Conservation (phyloP, 352 stramenopile species). For the Phytophthora agathidicida region DNA sequence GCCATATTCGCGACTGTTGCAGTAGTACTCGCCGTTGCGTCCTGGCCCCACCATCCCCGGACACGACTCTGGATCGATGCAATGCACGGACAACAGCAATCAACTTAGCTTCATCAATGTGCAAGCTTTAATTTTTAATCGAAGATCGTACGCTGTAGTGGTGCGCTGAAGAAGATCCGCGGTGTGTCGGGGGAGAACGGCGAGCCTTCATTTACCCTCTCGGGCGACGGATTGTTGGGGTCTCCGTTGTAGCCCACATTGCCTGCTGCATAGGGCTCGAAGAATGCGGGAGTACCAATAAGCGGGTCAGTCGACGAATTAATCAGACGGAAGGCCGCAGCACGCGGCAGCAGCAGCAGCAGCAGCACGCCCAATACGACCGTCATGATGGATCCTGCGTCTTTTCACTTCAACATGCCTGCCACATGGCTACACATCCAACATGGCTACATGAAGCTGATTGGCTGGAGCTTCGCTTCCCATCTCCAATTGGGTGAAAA, state of each 20-base stretch:
- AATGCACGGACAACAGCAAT: too few relatives aligned
- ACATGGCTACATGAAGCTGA: not conserved
- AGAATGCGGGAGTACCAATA: conserved; percentile 47
- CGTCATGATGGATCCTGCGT: conserved; percentile 1
- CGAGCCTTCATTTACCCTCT: conserved; percentile 87
- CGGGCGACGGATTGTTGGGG: conserved; percentile 56
- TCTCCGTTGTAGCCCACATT: conserved; percentile 88
- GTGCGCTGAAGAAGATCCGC: conserved; percentile 52
- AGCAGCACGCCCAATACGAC: not conserved
- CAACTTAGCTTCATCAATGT: conserved; percentile 28
- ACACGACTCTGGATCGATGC: conserved; percentile 72
- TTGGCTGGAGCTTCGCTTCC: too few relatives aligned
- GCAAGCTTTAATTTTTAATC: conserved; percentile 38
- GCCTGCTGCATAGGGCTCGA: conserved; percentile 85
- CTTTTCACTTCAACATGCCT: conserved; percentile 23
- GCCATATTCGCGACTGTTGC: conserved; percentile 87
- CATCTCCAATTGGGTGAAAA: too few relatives aligned
- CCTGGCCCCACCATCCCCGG: conserved; percentile 89
- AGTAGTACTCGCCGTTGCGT: conserved; percentile 93
- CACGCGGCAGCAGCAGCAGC: conserved; percentile 17
- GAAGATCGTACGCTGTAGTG: conserved; percentile 42
- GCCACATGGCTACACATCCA: conserved; percentile 4
- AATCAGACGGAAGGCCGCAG: conserved; percentile 45
- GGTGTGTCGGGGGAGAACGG: conserved; percentile 76
- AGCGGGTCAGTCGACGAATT: conserved; percentile 37